Evolutionary conservation across 2,329 filamentous ascomycete species (phyloP), one percentile per base, ranked within the genome.

Genomic region (Fusarium clavum): DNA sequence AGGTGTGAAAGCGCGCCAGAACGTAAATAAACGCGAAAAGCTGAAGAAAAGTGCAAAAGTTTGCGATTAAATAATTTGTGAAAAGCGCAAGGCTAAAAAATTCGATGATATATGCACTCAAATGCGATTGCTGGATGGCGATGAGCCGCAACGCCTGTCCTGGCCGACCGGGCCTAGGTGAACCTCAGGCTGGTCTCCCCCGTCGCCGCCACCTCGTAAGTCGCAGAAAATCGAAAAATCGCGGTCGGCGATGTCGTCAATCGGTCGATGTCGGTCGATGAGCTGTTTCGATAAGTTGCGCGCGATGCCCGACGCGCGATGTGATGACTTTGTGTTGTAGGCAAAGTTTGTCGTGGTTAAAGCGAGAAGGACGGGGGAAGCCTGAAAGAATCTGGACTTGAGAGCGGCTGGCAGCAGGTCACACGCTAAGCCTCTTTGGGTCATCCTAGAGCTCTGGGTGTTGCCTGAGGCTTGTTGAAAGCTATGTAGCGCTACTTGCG

Each of bases 271-370:
- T 76, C 72, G 72, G 64, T 74, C 69, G 65, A 60, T 58, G 57
- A 64, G 61, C 75, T 75, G 72, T 74, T 63, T 76, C 65, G 64
- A 58, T 70, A 69, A 73, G 78, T 73, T 76, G 77, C 78, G 80
- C 80, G 79, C 81, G 82, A 82, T 83, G 81, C 79, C 80, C 81
- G 85, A 84, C 84, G 83, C 86, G 87, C 83, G 83, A 82, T 80
- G 79, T 81, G 83, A 83, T 86, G 81, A 75, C 66, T 77, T 79
- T 75, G 75, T 70, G 73, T 71, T 72, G 64, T 67, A 72, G 75
- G 77, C 79, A 79, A 77, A 79, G 78, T 82, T 83, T 81, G 80
- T 81, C 80, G 80, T 79, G 78, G 81, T 79, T 80, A 77, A 82
- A 77, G 78, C 76, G 78, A 80, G 79, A 77, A 77, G 74, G 72